Percentiles rank a stretch among this genome's conserved stretches.
Conservation (phyloP, 106 monocot genomes). For the Ottelia alismoides region DNA sequence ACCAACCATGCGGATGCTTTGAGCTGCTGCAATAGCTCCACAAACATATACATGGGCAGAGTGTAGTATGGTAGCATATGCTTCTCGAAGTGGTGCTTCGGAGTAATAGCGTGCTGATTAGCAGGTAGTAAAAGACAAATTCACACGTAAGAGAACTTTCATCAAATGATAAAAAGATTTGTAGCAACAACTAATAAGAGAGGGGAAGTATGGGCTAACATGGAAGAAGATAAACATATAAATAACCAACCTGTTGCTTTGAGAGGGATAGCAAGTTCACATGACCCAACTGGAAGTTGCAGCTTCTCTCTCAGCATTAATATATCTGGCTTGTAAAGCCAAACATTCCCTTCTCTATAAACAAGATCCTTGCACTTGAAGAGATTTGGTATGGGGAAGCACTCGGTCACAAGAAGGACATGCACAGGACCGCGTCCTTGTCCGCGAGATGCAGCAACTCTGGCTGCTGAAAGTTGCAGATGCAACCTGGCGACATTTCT, state of each 20-base stretch:
- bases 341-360: constrained; percentile 30
- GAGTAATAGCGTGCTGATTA: constrained; percentile 23
- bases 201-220: neutral
- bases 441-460: constrained; percentile 27
- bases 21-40: constrained; percentile 48
- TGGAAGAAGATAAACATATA: neutral
- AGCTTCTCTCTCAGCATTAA: constrained; percentile 37
- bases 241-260: constrained; percentile 27
- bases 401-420: constrained; percentile 60
- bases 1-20: constrained; percentile 43
- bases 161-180: neutral
- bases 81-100: constrained; percentile 19
- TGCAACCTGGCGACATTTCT: constrained; percentile 77
- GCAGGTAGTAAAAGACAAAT: neutral
- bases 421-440: constrained; percentile 18
- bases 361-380: constrained; percentile 57
- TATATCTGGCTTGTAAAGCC: constrained; percentile 59
- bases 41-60: constrained; percentile 50
- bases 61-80: constrained; percentile 61
- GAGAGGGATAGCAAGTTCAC: constrained; percentile 48
- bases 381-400: constrained; percentile 68
- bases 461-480: constrained; percentile 65
- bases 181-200: neutral
- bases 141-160: neutral
- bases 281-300: constrained; percentile 67